phyloP scores from a whole-genome alignment of 1,139 yeast genomes.

The Protomyces lactucae-debilis region DNA sequence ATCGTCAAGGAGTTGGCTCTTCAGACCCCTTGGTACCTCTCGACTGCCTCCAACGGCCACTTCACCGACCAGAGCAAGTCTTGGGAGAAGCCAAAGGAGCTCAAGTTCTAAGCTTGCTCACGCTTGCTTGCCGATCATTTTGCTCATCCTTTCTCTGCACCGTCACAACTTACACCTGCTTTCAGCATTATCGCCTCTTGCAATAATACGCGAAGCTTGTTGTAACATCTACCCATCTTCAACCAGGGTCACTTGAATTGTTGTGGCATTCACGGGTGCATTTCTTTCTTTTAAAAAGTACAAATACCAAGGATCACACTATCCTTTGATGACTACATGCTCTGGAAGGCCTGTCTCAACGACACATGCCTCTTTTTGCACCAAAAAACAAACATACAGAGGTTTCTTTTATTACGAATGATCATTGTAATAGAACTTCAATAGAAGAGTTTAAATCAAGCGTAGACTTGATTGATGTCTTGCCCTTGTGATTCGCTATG shows the following conservation, averaged over 20 bases:
- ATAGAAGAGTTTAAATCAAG: not conserved
- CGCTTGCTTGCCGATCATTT: not conserved
- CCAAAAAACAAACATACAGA: not conserved
- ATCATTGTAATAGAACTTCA: not conserved
- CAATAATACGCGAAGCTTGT: not conserved
- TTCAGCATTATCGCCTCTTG: not conserved
- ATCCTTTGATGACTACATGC: not conserved
- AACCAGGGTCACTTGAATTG: not conserved
- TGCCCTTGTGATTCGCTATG: too few species aligned
- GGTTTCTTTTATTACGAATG: too few species aligned
- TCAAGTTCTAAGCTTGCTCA: conserved; percentile 53
- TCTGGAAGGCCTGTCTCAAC: not conserved
- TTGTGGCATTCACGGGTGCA: not conserved
- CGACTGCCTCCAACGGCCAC: conserved; percentile 99
- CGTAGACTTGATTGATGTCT: too few species aligned
- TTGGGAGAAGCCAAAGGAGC: conserved; percentile 96
- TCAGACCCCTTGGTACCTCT: conserved; percentile 98
- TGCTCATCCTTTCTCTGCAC: not conserved
- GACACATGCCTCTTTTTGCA: not conserved
- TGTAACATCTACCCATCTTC: not conserved
- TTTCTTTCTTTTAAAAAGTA: not conserved
- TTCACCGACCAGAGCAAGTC: conserved; percentile 98
- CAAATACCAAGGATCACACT: not conserved
- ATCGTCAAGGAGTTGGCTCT: conserved; percentile 92
- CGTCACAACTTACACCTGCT: not conserved